Percentiles rank a stretch among this genome's conserved stretches.
phyloP scores from a whole-genome alignment of 1,139 yeast species.

The Groenewaldozyma auringiensis region DNA sequence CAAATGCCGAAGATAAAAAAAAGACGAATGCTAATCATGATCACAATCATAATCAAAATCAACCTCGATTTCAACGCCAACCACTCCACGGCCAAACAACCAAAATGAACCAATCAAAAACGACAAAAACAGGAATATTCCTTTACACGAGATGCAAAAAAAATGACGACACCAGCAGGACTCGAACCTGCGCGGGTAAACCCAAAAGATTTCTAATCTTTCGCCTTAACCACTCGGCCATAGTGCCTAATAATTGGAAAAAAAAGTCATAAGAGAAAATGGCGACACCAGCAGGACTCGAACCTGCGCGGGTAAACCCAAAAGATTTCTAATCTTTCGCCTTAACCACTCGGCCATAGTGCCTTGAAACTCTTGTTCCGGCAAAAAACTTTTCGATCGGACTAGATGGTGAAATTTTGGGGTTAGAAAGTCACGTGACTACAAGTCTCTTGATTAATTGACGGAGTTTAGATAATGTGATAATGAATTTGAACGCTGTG shows the following conservation, averaged over 20 bases:
- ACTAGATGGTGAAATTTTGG: background rate
- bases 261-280: background rate
- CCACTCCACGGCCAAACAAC: too few species aligned
- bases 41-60: too few species aligned
- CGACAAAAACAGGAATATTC: background rate
- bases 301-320: conserved; percentile 36
- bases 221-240: conserved; percentile 80
- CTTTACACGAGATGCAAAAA: background rate
- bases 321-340: conserved; percentile 77
- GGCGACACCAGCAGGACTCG: background rate
- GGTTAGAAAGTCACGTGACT: background rate
- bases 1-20: too few species aligned
- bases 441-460: too few species aligned
- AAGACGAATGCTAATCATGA: too few species aligned
- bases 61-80: too few species aligned
- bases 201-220: conserved; percentile 79
- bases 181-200: background rate
- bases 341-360: conserved; percentile 67
- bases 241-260: background rate
- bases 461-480: too few species aligned
- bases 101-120: background rate
- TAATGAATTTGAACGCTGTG: too few species aligned
- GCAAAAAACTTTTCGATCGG: background rate
- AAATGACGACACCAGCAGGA: background rate
- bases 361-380: background rate